Base-by-base conservation (phyloP, 306 rosid species). In the Albizia julibrissin region DNA sequence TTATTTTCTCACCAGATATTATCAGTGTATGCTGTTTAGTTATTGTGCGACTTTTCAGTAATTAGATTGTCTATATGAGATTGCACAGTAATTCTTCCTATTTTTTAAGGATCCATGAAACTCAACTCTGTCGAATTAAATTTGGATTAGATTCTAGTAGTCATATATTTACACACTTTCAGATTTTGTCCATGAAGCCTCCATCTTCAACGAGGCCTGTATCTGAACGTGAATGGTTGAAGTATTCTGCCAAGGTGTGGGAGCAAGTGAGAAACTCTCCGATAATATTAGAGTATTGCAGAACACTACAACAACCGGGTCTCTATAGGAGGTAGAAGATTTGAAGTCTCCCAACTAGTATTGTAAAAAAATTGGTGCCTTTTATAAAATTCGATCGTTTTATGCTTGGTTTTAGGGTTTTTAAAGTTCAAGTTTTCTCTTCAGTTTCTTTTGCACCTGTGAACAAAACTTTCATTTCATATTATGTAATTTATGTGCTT, bases 221-320 rank as follows among this genome's bases (percentile, higher is more conserved):
- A 27, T 88, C 91, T 13, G 98, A 94, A 84, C 98, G 98, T 12
- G 97, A 94, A 73, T 92, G 98, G 98, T 85, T 94, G 85, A 94
- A 91, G 84, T 90, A 88, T 88, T 90, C 97, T 15, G 94, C 89
- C 61, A 91, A 92, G 87, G 91, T 91, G 82, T 94, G 98, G 98
- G 98, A 92, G 44, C 82, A 82, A 72, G 90, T 92, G 82, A 94
- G 88, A 82, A 91, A 54, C 89, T 92, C 98, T 65, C 87, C 97
- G 31, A 86, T 89, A 4, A 87, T 94, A 76, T 81, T 84, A 24
- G 97, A 92, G 72, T 94, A 94, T 80, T 80, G 84, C 75, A 92
- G 81, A 87, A 84, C 91, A 49, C 97, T 92, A 81, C 93, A 88
- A 71, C 85, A 85, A 74, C 89, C 94, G 0, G 96, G 97, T 65